Evolutionary conservation across 768 basidiomycete genomes (phyloP).

Genomic region (Lentinula edodes): DNA sequence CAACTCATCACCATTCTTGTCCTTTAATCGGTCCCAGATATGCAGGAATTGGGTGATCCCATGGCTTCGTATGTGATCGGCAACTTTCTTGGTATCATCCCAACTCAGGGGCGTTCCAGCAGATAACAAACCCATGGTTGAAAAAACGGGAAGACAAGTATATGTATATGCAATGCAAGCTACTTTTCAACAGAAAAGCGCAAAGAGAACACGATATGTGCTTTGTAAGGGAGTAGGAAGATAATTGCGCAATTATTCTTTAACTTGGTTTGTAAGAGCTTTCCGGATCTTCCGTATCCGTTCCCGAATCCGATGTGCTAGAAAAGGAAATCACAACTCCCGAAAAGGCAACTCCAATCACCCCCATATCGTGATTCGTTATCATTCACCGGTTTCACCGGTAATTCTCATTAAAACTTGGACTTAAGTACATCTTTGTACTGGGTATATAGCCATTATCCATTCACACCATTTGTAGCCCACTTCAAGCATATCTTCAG

Average conservation of each 20-base stretch:
- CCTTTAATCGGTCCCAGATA: conserved; percentile 90
- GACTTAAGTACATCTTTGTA: too few relatives aligned
- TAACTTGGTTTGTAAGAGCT: conserved; percentile 7
- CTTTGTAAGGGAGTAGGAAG: neutral
- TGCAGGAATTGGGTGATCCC: conserved; percentile 95
- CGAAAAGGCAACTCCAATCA: neutral
- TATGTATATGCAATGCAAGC: neutral
- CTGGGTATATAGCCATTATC: conserved; percentile 23
- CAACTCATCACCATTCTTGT: conserved; percentile 83
- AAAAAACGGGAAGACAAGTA: conserved; percentile 1
- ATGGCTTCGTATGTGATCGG: conserved; percentile 85
- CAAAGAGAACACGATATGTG: neutral
- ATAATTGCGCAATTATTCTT: conserved; percentile 8
- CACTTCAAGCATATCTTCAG: conserved; percentile 86
- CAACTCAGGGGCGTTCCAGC: conserved; percentile 91
- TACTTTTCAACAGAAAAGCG: neutral
- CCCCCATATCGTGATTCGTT: neutral
- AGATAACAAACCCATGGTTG: conserved; percentile 81
- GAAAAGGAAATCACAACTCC: neutral
- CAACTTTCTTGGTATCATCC: conserved; percentile 83
- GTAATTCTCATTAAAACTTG: too few relatives aligned
- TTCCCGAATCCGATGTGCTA: neutral
- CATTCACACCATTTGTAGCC: conserved; percentile 74
- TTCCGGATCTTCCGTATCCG: neutral
- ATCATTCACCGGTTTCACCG: neutral